A percentile compares a stretch with the other conserved stretches of the same genome.
These are phyloP conservation scores for Sarocladium brachiariae DNA, from an alignment of 2,329 filamentous ascomycete species.

Conservation along the genomic window DNA sequence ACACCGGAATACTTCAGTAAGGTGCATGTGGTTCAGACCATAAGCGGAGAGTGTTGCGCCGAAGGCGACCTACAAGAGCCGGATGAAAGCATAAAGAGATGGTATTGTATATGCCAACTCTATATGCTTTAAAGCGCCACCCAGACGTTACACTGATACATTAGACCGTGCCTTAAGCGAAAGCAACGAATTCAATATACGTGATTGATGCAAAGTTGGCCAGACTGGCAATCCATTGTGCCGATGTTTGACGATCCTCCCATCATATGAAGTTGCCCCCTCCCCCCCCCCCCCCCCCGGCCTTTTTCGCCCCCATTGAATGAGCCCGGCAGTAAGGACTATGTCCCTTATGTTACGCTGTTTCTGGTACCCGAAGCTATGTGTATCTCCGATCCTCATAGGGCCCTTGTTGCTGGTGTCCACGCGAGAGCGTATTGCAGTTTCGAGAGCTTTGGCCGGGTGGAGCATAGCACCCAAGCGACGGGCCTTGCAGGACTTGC, in stretches of 20 bases:
- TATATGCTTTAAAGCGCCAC: background rate
- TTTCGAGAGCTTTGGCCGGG: background rate
- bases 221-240: no score
- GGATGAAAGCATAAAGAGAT: background rate
- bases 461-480: background rate
- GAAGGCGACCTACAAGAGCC: background rate
- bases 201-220: no score
- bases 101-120: background rate
- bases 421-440: background rate
- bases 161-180: background rate
- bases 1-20: background rate
- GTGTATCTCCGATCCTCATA: no score
- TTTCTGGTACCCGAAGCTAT: no score
- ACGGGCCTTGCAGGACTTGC: background rate
- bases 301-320: no score
- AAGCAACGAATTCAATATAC: background rate
- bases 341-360: no score
- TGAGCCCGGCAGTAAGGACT: no score
- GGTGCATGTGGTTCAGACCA: background rate
- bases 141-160: background rate
- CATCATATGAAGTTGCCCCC: no score
- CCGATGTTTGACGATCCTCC: no score
- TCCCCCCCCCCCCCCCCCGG: no score
- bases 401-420: no score
- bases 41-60: background rate